phyloP scores from a whole-genome alignment of 2,329 filamentous ascomycete species.

The Endoconidiophora polonica region DNA sequence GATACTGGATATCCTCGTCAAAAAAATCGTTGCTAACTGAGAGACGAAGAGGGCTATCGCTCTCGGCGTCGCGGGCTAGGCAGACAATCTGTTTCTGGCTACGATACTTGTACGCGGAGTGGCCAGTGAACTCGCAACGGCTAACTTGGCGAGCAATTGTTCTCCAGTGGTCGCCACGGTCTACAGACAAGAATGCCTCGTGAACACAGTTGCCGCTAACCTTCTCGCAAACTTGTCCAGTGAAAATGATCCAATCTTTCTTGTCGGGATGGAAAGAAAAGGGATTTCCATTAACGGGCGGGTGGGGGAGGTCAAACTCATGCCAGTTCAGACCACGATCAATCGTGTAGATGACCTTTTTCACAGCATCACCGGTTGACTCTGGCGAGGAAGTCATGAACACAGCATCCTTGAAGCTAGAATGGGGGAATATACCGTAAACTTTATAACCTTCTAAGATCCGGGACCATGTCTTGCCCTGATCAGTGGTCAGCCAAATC shows the following conservation, averaged over 20 bases:
- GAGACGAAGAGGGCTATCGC: slow-evolving; percentile 47
- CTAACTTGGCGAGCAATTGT: slow-evolving; percentile 56
- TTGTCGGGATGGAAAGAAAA: slow-evolving; percentile 70
- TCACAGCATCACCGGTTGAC: slow-evolving; percentile 24
- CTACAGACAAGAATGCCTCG: slow-evolving; percentile 59
- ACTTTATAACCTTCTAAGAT: slow-evolving; percentile 56
- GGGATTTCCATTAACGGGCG: slow-evolving; percentile 26
- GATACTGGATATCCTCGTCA: slow-evolving; percentile 28
- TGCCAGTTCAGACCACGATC: slow-evolving; percentile 62
- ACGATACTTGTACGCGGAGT: slow-evolving; percentile 36
- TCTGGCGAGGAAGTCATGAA: slow-evolving; percentile 57
- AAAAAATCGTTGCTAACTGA: slow-evolving; percentile 70
- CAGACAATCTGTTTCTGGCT: slow-evolving; percentile 42
- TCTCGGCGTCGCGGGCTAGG: slow-evolving; percentile 32
- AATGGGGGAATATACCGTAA: slow-evolving; percentile 56
- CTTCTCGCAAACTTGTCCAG: slow-evolving; percentile 53
- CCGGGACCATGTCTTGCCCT: slow-evolving; percentile 70
- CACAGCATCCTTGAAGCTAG: slow-evolving; percentile 66
- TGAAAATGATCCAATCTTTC: slow-evolving; percentile 86
- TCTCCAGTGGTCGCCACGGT: slow-evolving; percentile 69
- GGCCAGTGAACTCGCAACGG: slow-evolving; percentile 76
- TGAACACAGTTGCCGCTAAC: slow-evolving; percentile 44
- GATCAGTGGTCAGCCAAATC: slow-evolving; percentile 63
- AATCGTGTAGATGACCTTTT: slow-evolving; percentile 56
- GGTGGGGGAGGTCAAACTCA: slow-evolving; percentile 52